Conservation (phyloP, 2,329 filamentous ascomycete genomes). For the Colletotrichum coccodes region DNA sequence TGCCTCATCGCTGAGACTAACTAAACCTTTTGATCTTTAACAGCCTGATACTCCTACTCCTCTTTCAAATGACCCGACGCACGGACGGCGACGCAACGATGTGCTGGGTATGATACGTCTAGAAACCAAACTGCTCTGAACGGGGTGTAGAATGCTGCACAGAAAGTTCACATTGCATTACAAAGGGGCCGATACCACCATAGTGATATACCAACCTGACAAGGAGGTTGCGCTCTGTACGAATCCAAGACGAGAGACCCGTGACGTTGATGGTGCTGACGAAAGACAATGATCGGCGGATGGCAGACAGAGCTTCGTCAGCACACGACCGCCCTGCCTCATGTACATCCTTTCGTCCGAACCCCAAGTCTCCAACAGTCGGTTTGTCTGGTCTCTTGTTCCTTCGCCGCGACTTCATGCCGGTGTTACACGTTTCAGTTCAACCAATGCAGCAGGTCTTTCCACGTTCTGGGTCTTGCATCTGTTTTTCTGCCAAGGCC, state of each 20-base stretch:
- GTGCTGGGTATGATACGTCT: not conserved
- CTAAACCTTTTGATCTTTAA: not conserved
- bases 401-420: not conserved
- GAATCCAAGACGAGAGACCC: not conserved
- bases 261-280: not conserved
- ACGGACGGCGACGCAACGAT: constrained; percentile 2
- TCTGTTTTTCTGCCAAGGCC: not conserved
- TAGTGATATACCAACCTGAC: not conserved
- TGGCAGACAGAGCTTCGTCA: not conserved
- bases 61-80: not conserved
- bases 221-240: not conserved
- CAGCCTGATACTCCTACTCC: not conserved
- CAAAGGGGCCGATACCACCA: not conserved
- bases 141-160: too few species aligned
- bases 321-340: not conserved
- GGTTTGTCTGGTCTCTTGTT: constrained; percentile 6
- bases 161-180: not conserved
- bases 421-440: constrained; percentile 17
- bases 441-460: not conserved
- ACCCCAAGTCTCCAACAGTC: not conserved
- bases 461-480: not conserved
- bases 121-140: not conserved
- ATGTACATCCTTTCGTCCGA: not conserved
- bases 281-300: not conserved
- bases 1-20: not conserved